phyloP scores from a whole-genome alignment of 805 yeast genomes.

The Saturnispora besseyi region DNA sequence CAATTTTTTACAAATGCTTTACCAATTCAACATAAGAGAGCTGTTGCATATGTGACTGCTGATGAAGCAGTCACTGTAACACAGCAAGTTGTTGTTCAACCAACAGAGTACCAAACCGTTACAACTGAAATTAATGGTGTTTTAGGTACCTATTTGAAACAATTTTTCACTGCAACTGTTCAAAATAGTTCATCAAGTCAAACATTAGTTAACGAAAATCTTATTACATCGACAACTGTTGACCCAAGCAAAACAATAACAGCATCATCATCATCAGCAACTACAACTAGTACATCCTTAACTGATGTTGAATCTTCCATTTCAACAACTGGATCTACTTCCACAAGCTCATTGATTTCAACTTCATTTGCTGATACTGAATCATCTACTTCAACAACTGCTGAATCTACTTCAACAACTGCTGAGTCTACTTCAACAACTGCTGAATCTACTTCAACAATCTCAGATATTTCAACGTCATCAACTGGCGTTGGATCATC shows the following conservation, averaged over 20 bases:
- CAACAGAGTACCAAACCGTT: constrained; percentile 15
- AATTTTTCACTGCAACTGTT: constrained; percentile 22
- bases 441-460: too few species aligned
- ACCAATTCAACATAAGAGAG: constrained; percentile 18
- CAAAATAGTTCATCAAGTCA: constrained; percentile 1
- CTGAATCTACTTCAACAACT: too few species aligned
- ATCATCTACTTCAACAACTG: too few species aligned
- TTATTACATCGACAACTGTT: constrained; percentile 5
- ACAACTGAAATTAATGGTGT: constrained; percentile 16
- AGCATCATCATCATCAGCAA: constrained; percentile 2
- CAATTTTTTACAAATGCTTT: constrained; percentile 1
- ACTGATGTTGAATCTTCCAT: too few species aligned
- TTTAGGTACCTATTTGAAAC: constrained; percentile 15
- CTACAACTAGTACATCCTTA: background rate
- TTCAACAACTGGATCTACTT: too few species aligned
- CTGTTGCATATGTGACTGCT: constrained; percentile 8
- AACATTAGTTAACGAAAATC: constrained; percentile 5
- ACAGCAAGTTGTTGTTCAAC: constrained; percentile 14
- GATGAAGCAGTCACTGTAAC: constrained; percentile 21
- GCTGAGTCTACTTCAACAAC: too few species aligned
- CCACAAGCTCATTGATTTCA: too few species aligned
- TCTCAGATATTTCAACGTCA: too few species aligned
- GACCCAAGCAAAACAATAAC: background rate
- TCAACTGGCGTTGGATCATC: too few species aligned
- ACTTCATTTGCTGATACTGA: too few species aligned